These are phyloP conservation scores for Penicillium pulvis DNA, from an alignment of 495 filamentous ascomycete genomes.

Conservation along the genomic window DNA sequence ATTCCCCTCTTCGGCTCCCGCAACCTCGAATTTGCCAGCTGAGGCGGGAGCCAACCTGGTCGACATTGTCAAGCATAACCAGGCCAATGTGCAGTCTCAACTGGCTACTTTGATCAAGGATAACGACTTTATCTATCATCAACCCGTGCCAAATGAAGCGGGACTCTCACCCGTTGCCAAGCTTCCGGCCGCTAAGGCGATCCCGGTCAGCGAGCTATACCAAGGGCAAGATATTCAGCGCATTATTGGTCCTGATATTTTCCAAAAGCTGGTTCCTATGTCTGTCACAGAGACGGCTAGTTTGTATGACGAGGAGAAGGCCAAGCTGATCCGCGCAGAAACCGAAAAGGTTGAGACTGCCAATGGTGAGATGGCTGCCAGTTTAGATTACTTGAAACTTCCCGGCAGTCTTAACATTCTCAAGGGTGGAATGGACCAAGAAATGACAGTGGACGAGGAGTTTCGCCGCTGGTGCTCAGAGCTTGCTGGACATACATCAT, in stretches of 20 bases:
- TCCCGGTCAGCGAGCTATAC: constrained; percentile 94
- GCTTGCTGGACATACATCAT: constrained; percentile 79
- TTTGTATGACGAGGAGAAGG: constrained; percentile 97
- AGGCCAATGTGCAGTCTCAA: constrained; percentile 77
- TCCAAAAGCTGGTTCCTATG: constrained; percentile 94
- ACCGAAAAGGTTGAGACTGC: constrained; percentile 88
- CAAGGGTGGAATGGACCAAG: constrained; percentile 91
- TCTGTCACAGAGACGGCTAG: constrained; percentile 95
- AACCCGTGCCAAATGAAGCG: constrained; percentile 83
- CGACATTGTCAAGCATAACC: constrained; percentile 81
- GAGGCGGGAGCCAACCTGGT: constrained; percentile 73
- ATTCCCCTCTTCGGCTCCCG: constrained; percentile 77
- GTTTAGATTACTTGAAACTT: constrained; percentile 89
- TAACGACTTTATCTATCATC: constrained; percentile 98
- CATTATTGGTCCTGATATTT: constrained; percentile 96
- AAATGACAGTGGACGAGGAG: constrained; percentile 83
- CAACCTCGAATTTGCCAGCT: constrained; percentile 78
- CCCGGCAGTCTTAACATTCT: constrained; percentile 87
- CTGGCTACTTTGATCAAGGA: constrained; percentile 78
- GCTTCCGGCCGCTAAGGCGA: constrained; percentile 94
- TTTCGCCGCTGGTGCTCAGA: constrained; percentile 94
- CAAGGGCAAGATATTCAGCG: constrained; percentile 95
- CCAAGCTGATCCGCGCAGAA: constrained; percentile 91
- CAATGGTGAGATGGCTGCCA: constrained; percentile 93
- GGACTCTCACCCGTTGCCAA: constrained; percentile 80